Conservation (phyloP, 805 yeast species). For the Myxozyma mucilagina region DNA sequence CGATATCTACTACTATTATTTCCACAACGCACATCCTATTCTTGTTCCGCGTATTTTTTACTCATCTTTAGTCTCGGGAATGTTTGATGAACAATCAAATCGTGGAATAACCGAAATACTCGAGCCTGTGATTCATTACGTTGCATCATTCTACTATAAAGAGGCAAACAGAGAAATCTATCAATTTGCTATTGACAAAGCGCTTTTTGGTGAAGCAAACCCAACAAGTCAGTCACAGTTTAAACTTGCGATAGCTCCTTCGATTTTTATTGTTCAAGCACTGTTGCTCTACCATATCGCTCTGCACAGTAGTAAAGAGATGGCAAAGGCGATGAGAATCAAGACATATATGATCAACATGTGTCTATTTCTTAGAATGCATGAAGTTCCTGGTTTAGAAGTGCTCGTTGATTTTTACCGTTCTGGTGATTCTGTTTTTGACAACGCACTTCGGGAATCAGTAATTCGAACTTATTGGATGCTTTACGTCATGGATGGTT, state of each 20-base stretch:
- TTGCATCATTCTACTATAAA: slow-evolving; percentile 13
- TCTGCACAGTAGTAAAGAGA: slow-evolving; percentile 18
- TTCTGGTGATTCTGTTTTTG: neutral
- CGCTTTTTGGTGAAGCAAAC: neutral
- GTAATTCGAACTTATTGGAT: slow-evolving; percentile 22
- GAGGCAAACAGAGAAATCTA: slow-evolving; percentile 12
- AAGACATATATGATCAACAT: slow-evolving; percentile 11
- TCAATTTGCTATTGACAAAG: slow-evolving; percentile 9
- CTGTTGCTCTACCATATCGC: slow-evolving; percentile 14
- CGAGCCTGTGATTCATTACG: slow-evolving; percentile 12
- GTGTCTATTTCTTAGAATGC: slow-evolving; percentile 16
- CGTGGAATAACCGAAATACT: slow-evolving; percentile 4
- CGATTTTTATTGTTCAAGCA: slow-evolving; percentile 21
- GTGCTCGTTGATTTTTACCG: neutral
- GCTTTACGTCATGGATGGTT: slow-evolving; percentile 18
- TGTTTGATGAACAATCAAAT: slow-evolving; percentile 5
- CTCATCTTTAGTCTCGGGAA: neutral
- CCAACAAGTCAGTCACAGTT: neutral
- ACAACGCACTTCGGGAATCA: slow-evolving; percentile 10
- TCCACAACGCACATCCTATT: slow-evolving; percentile 22
- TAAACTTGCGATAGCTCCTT: slow-evolving; percentile 5
- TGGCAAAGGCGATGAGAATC: slow-evolving; percentile 5
- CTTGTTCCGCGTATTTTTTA: slow-evolving; percentile 16
- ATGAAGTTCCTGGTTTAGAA: neutral
- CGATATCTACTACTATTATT: slow-evolving; percentile 15